Base-by-base conservation (phyloP, 352 stramenopile species). In the Aphanomyces invadans region DNA sequence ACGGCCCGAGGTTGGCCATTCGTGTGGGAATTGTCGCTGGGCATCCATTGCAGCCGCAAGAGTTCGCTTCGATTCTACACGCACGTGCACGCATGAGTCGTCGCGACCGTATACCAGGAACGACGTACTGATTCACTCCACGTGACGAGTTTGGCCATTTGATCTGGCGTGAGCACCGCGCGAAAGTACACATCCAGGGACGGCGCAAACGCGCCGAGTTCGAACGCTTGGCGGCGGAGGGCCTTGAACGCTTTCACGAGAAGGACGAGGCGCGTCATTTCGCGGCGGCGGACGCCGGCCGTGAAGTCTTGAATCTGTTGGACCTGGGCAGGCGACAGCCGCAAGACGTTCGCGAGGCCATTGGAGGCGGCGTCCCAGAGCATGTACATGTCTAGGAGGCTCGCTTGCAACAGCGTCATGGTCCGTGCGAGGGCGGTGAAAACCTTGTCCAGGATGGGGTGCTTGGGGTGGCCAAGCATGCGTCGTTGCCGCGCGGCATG, bases 191-290 rank as follows among this genome's bases (percentile, higher is more conserved):
- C 70, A 65, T 94, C 85, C 33, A 94, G 70, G 31, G 74, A 81
- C 17, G 85, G 85, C 4, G 77, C 79, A 56, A 93, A 44, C n/a
- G 86, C 67, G 60, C 86, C 83, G 9, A 93, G 63, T 26, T 71
- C 74, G 55, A 84, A n/a, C 10, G 84, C 84, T 70, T 89, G 79
- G 32, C 77, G 77, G 12, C 84, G 82, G 38, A 93, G 55, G 2
- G 74, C 79, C 52, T 86, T 80, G 72, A 90, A 93, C 17, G 86
- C 77, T 66, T 93, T 93, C 68, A 93, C 87, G 26, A 93, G 73
- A 71, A 82, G 79, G 33, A 81, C 78, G 52, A 91, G 74, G 66
- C 80, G 64, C 62, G 81, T 55, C 3, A 88, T 76, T 46, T 93
- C 74, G 9, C 81, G 67, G 49, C 75, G 77, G n/a, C 90, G 80